Conservation (phyloP, 176 grass and related monocot species). For the Carex cristatella region DNA sequence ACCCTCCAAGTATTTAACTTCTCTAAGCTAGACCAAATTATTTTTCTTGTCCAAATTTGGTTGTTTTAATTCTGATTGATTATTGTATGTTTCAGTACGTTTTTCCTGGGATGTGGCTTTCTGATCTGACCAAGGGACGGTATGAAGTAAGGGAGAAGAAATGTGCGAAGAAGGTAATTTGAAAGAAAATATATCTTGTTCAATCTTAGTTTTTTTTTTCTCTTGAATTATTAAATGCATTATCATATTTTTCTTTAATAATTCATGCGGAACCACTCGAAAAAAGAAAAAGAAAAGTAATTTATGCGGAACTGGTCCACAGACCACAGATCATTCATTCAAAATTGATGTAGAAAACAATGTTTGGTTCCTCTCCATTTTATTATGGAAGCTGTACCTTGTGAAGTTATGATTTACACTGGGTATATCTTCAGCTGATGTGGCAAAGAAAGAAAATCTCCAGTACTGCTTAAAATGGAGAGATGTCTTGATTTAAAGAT, state of each 20-base stretch:
- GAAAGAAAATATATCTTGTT: not conserved
- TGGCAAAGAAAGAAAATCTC: not conserved
- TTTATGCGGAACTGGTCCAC: constrained; percentile 3
- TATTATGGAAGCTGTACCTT: not conserved
- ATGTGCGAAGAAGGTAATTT: constrained; percentile 65
- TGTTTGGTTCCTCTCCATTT: constrained; percentile 6
- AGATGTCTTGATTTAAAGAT: not conserved
- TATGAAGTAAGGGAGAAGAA: constrained; percentile 92
- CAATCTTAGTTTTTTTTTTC: too few species aligned
- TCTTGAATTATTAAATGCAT: not conserved
- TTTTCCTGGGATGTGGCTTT: constrained; percentile 66
- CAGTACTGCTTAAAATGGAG: not conserved
- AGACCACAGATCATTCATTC: not conserved
- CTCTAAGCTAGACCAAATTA: not conserved
- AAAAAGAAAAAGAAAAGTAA: not conserved
- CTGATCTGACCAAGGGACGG: constrained; percentile 56
- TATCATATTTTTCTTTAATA: not conserved
- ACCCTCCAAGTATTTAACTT: constrained; percentile 34
- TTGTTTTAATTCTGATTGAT: not conserved
- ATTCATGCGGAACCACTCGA: not conserved
- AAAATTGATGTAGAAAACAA: not conserved
- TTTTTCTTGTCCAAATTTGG: constrained; percentile 10
- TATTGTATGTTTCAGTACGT: constrained; percentile 25
- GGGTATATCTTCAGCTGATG: not conserved
- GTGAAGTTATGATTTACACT: not conserved